phyloP scores from a whole-genome alignment of 2,329 filamentous ascomycete species.

The Cordyceps cicadae region DNA sequence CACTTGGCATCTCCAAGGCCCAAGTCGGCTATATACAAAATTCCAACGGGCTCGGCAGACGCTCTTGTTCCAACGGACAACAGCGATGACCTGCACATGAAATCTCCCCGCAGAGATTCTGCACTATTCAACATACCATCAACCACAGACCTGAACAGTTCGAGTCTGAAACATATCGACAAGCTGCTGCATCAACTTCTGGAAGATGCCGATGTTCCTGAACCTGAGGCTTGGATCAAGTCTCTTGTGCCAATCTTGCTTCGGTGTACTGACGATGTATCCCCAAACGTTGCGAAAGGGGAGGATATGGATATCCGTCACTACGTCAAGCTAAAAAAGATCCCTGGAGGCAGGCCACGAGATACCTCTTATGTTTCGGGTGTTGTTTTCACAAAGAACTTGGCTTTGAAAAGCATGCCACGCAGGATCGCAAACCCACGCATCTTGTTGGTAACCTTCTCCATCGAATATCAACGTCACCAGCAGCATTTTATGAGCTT shows the following conservation, averaged over 20 bases:
- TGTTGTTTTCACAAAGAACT: conserved; percentile 93
- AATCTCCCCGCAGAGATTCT: conserved; percentile 69
- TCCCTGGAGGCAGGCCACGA: conserved; percentile 78
- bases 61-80: conserved; percentile 40
- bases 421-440: conserved; percentile 74
- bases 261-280: conserved; percentile 86
- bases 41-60: conserved; percentile 45
- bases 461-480: conserved; percentile 91
- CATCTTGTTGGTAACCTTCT: conserved; percentile 87
- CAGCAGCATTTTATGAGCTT: conserved; percentile 90
- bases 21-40: conserved; percentile 49
- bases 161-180: conserved; percentile 81
- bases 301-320: conserved; percentile 97
- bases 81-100: conserved; percentile 34
- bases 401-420: conserved; percentile 94
- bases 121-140: conserved; percentile 67
- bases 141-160: conserved; percentile 75
- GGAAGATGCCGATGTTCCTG: conserved; percentile 64
- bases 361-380: conserved; percentile 97
- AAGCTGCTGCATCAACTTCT: conserved; percentile 78
- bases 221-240: conserved; percentile 74
- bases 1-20: conserved; percentile 67
- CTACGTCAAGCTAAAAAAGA: conserved; percentile 95
- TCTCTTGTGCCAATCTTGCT: conserved; percentile 84
- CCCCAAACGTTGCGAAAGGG: conserved; percentile 80